phyloP scores from a whole-genome alignment of 108 stramenopile species.

The Discostella pseudostelligera region DNA sequence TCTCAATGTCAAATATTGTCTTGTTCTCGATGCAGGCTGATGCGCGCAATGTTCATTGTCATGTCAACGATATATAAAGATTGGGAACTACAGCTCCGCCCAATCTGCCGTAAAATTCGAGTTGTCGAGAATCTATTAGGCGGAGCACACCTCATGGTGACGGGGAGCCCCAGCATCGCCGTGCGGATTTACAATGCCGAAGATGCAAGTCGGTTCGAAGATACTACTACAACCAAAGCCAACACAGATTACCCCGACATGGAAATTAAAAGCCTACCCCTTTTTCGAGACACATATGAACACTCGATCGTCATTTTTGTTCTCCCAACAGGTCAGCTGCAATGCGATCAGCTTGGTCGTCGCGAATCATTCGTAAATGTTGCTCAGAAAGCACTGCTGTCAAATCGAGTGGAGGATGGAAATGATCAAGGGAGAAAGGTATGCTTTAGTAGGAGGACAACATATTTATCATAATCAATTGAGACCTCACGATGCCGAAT shows the following conservation, averaged over 20 bases:
- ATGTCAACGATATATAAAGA: slow-evolving; percentile 21
- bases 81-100: slow-evolving; percentile 45
- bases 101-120: slow-evolving; percentile 47
- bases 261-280: slow-evolving; percentile 34
- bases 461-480: slow-evolving; percentile 1
- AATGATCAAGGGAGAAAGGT: slow-evolving; percentile 16
- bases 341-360: slow-evolving; percentile 47
- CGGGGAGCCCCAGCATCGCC: slow-evolving; percentile 45
- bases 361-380: slow-evolving; percentile 52
- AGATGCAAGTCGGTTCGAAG: slow-evolving; percentile 32
- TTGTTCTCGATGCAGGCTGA: not conserved
- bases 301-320: slow-evolving; percentile 53
- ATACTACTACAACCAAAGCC: not conserved
- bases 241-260: slow-evolving; percentile 1
- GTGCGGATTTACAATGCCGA: slow-evolving; percentile 43
- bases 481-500: not conserved
- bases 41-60: not conserved
- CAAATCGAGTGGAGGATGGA: not conserved
- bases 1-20: not conserved
- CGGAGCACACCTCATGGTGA: slow-evolving; percentile 54
- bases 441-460: slow-evolving; percentile 11
- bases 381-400: slow-evolving; percentile 39
- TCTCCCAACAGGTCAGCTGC: slow-evolving; percentile 23
- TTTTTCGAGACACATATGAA: slow-evolving; percentile 50
- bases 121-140: slow-evolving; percentile 54